A percentile compares a stretch with the other conserved stretches of the same genome.
Evolutionary conservation across 345 rosid species (phyloP).

Genomic region (Toxicodendron radicans): DNA sequence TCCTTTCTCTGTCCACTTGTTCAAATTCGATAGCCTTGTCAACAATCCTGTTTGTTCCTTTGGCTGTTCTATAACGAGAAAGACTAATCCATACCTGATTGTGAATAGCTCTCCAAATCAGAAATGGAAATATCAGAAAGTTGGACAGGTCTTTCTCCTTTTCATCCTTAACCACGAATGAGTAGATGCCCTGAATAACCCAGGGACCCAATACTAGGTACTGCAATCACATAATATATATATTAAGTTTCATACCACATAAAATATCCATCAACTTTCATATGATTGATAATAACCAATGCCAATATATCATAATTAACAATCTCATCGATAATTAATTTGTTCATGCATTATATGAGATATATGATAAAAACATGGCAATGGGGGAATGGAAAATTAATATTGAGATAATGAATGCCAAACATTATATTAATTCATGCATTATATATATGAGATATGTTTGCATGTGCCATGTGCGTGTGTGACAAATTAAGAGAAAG

Average conservation of each 20-base stretch:
- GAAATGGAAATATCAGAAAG: constrained; percentile 38
- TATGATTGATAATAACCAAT: too few relatives aligned
- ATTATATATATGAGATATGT: too few relatives aligned
- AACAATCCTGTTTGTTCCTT: constrained; percentile 53
- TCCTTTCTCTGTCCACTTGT: constrained; percentile 68
- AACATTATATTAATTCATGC: too few relatives aligned
- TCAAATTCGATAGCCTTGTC: constrained; percentile 76
- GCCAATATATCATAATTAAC: too few relatives aligned
- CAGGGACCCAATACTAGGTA: constrained; percentile 53
- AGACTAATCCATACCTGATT: constrained; percentile 67
- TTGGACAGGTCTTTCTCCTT: constrained; percentile 39
- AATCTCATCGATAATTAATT: too few relatives aligned
- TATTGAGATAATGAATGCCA: too few relatives aligned
- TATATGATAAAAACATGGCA: too few relatives aligned
- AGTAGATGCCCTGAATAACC: constrained; percentile 33
- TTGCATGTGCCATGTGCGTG: too few relatives aligned
- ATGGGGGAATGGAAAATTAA: too few relatives aligned
- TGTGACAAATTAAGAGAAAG: neutral
- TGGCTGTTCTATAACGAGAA: constrained; percentile 63
- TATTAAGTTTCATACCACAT: too few relatives aligned
- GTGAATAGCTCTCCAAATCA: constrained; percentile 60
- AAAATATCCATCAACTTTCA: neutral
- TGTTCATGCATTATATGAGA: too few relatives aligned
- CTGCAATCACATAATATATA: constrained; percentile 18
- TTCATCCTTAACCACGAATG: constrained; percentile 25